Evolutionary conservation across 129 eudicot genomes (phyloP).

Genomic region (Helianthus tuberosus): DNA sequence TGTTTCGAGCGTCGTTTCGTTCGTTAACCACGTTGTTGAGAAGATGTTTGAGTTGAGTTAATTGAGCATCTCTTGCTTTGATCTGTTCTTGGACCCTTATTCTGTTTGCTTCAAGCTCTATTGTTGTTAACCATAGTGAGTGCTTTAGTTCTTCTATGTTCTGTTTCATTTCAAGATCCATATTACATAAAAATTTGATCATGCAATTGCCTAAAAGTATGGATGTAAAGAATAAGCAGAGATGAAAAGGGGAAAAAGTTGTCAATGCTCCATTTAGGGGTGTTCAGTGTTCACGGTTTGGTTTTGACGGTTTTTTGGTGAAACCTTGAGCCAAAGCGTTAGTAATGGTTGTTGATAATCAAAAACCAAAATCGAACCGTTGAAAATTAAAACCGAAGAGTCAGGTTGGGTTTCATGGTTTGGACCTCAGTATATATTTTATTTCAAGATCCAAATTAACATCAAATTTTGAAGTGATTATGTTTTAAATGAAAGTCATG

Average conservation of each 20-base stretch:
- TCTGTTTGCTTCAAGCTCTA: constrained; percentile 73
- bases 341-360: no score
- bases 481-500: no score
- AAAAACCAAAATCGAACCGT: no score
- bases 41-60: constrained; percentile 48
- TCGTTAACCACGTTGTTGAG: constrained; percentile 51
- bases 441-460: no score
- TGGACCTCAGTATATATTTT: no score
- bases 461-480: no score
- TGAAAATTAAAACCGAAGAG: no score
- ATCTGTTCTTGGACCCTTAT: constrained; percentile 60
- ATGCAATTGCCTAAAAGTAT: not conserved
- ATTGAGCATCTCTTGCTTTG: constrained; percentile 54
- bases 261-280: no score
- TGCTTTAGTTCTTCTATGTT: constrained; percentile 57
- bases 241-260: not conserved
- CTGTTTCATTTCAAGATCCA: constrained; percentile 41
- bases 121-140: constrained; percentile 51
- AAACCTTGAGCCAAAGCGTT: no score
- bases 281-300: no score
- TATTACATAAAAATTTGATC: not conserved
- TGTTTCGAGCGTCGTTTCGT: constrained; percentile 63
- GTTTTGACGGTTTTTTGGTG: no score
- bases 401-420: no score
- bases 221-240: not conserved